phyloP scores from a whole-genome alignment of 306 rosid species.

The Lathyrus oleraceus region DNA sequence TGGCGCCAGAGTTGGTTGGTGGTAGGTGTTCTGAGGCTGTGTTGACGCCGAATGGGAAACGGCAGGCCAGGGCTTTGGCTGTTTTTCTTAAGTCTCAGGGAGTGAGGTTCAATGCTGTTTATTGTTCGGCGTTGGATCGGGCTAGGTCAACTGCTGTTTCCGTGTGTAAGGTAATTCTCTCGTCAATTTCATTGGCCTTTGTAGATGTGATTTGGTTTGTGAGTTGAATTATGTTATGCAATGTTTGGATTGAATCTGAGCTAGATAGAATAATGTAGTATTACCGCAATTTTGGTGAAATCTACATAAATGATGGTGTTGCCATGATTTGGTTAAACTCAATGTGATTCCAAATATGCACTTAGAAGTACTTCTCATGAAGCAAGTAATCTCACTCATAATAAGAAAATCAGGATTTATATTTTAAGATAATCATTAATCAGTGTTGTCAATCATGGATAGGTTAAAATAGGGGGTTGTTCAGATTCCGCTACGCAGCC shows the following conservation, averaged over 20 bases:
- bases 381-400: background rate
- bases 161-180: slow-evolving; percentile 63
- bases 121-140: slow-evolving; percentile 82
- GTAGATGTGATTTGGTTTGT: background rate
- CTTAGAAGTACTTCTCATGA: background rate
- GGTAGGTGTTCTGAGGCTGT: slow-evolving; percentile 73
- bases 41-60: slow-evolving; percentile 68
- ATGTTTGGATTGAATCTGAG: background rate
- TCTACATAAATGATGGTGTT: background rate
- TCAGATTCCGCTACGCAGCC: background rate
- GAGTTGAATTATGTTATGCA: background rate
- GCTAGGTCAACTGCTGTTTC: slow-evolving; percentile 76
- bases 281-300: background rate
- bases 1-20: slow-evolving; percentile 72
- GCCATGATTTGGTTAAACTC: background rate
- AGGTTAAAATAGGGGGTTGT: background rate
- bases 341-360: background rate
- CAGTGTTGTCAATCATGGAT: background rate
- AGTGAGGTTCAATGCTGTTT: slow-evolving; percentile 70
- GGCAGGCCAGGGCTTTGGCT: slow-evolving; percentile 93
- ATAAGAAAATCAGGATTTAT: background rate
- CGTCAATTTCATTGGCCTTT: background rate
- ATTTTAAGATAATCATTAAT: background rate
- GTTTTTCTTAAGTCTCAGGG: slow-evolving; percentile 90
- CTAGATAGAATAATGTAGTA: background rate